A percentile compares a stretch with the other conserved stretches of the same genome.
Conservation (phyloP, 495 filamentous ascomycete genomes). For the Aspergillus bridgeri region DNA sequence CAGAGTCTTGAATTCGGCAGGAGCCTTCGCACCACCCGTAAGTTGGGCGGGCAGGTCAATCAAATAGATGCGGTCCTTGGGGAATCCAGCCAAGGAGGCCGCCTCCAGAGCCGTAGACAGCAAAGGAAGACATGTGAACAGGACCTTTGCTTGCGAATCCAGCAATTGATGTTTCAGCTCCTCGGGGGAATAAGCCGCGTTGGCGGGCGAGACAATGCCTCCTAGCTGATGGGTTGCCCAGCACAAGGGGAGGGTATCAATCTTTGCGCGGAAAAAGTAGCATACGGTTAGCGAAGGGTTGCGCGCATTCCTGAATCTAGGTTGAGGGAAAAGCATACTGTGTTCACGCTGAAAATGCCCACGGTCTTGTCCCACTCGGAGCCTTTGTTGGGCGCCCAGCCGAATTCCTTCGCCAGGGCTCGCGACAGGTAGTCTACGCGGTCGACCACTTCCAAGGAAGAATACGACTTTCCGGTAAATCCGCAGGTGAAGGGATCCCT, state of each 20-base stretch:
- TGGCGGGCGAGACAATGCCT: conserved; percentile 75
- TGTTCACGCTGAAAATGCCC: conserved; percentile 75
- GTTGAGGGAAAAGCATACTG: conserved; percentile 53
- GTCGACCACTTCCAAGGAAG: conserved; percentile 59
- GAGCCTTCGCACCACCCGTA: conserved; percentile 43
- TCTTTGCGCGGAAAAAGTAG: conserved; percentile 41
- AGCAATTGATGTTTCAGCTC: conserved; percentile 79
- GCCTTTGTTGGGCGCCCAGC: conserved; percentile 70
- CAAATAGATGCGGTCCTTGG: conserved; percentile 70
- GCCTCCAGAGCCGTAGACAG: conserved; percentile 67
- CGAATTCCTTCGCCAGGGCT: conserved; percentile 66
- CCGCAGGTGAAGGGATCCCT: conserved; percentile 80
- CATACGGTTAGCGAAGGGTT: neutral
- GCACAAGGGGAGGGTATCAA: conserved; percentile 73
- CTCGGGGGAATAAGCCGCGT: conserved; percentile 71
- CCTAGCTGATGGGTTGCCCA: conserved; percentile 75
- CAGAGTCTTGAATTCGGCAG: conserved; percentile 63
- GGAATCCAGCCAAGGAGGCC: conserved; percentile 62
- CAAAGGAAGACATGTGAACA: conserved; percentile 79
- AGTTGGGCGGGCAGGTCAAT: conserved; percentile 60
- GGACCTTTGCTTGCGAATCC: conserved; percentile 67
- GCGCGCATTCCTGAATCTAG: neutral
- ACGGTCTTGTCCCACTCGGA: conserved; percentile 85
- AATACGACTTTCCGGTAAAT: conserved; percentile 68
- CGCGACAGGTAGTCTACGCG: conserved; percentile 69